Evolutionary conservation across 2,329 filamentous ascomycete genomes (phyloP).

Genomic region (Ceratocystis ficicola): DNA sequence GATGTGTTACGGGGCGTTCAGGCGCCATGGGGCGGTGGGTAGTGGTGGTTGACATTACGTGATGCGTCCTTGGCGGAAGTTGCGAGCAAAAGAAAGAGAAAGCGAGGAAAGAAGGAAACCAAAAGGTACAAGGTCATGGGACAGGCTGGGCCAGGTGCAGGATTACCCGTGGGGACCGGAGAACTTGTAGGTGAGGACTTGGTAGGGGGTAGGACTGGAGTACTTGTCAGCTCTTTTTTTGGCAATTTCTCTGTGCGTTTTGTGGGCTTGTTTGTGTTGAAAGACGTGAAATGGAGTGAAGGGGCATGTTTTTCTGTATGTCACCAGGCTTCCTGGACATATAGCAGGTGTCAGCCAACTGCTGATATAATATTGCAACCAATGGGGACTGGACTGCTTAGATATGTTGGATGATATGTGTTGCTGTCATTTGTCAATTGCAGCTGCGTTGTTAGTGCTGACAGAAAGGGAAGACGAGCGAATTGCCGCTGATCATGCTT

Average conservation of each 20-base stretch:
- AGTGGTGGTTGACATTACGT: not conserved
- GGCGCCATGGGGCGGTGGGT: not conserved
- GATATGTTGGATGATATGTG: not conserved
- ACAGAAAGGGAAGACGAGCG: not conserved
- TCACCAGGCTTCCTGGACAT: not conserved
- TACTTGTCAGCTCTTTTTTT: conserved; percentile 10
- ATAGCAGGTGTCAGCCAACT: not conserved
- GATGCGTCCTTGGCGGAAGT: not conserved
- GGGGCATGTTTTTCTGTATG: not conserved
- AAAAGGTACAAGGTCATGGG: not conserved
- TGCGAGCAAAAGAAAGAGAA: not conserved
- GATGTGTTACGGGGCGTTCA: not conserved
- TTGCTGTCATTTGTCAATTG: conserved; percentile 1
- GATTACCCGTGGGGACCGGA: not conserved
- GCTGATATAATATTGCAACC: not conserved
- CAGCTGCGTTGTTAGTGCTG: not conserved
- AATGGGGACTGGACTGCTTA: not conserved
- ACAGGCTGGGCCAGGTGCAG: not conserved
- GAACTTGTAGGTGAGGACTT: not conserved
- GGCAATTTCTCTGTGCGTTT: conserved; percentile 10
- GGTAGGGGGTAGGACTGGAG: no score
- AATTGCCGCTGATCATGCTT: not conserved
- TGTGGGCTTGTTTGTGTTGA: not conserved
- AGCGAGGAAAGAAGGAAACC: not conserved
- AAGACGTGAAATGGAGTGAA: no score